A percentile compares a stretch with the other conserved stretches of the same genome.
Conservation (phyloP, 768 basidiomycete genomes). For the Termitomyces sp. region DNA sequence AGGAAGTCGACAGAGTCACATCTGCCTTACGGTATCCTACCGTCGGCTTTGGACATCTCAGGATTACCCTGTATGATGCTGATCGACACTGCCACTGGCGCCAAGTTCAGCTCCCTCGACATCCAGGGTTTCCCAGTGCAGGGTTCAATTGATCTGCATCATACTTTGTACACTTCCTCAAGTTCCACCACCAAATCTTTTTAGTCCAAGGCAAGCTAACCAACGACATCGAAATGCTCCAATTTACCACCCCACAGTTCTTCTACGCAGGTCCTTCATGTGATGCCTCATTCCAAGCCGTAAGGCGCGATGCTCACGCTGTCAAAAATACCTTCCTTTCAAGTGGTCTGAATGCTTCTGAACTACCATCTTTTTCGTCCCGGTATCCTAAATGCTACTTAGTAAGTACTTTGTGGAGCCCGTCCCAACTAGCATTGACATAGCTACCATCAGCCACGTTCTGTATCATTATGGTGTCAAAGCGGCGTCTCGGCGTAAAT, state of each 20-base stretch:
- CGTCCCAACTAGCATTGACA: slow-evolving; percentile 1
- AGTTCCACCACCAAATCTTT: background rate
- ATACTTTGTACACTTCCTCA: background rate
- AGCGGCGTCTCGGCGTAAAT: slow-evolving; percentile 1
- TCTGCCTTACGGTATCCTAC: slow-evolving; percentile 8
- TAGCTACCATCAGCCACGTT: slow-evolving; percentile 15
- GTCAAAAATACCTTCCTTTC: slow-evolving; percentile 9
- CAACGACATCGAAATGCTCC: background rate
- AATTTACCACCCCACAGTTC: background rate
- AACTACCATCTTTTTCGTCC: background rate
- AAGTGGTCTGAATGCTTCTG: background rate
- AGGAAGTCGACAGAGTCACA: background rate
- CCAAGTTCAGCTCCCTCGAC: slow-evolving; percentile 8
- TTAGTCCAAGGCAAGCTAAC: background rate
- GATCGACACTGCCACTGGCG: slow-evolving; percentile 21
- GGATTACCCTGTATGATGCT: slow-evolving; percentile 16
- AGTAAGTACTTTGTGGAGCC: slow-evolving; percentile 9
- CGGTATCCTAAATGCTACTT: slow-evolving; percentile 7
- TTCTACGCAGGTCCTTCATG: slow-evolving; percentile 5
- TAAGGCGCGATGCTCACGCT: slow-evolving; percentile 10
- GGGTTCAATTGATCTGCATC: slow-evolving; percentile 15
- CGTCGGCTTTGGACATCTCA: slow-evolving; percentile 15
- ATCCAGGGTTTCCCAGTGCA: slow-evolving; percentile 14
- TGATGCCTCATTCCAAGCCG: slow-evolving; percentile 1
- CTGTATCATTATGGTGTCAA: background rate